Evolutionary conservation across 116 monocot species (phyloP).

Genomic region (Cymodocea nodosa): DNA sequence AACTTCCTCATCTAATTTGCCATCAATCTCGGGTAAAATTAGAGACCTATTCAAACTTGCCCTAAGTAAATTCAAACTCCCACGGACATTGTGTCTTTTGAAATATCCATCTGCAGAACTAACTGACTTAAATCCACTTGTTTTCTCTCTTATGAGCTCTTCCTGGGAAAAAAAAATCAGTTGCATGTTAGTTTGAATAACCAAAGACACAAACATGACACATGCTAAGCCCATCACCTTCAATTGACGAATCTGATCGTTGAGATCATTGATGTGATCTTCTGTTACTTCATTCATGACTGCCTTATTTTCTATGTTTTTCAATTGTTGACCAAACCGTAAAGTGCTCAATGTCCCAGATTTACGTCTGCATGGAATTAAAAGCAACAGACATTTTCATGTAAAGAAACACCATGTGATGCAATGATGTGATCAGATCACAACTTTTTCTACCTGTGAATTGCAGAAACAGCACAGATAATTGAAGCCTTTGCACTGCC

Average conservation of each 20-base stretch:
- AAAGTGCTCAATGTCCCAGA: constrained; percentile 73
- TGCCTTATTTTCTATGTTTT: constrained; percentile 51
- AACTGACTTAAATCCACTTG: constrained; percentile 10
- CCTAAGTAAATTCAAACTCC: constrained; percentile 60
- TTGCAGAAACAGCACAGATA: constrained; percentile 74
- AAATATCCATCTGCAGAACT: constrained; percentile 23
- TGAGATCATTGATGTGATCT: constrained; percentile 88
- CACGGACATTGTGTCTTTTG: constrained; percentile 51
- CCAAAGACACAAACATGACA: not conserved
- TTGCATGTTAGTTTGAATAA: not conserved
- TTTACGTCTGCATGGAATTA: constrained; percentile 31
- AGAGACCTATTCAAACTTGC: constrained; percentile 68
- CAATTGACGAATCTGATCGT: constrained; percentile 84
- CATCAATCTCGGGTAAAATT: constrained; percentile 46
- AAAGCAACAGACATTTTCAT: not conserved
- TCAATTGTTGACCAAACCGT: constrained; percentile 62
- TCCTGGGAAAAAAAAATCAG: constrained; percentile 41
- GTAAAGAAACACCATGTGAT: not conserved
- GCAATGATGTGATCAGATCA: not conserved
- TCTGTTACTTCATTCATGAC: constrained; percentile 91
- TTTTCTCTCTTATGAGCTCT: constrained; percentile 74
- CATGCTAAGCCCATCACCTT: constrained; percentile 36
- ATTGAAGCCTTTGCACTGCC: constrained; percentile 75
- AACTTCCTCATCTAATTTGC: constrained; percentile 33
- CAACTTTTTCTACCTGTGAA: constrained; percentile 29